Conservation (phyloP, 2,329 filamentous ascomycete genomes). For the Alternaria rosae region DNA sequence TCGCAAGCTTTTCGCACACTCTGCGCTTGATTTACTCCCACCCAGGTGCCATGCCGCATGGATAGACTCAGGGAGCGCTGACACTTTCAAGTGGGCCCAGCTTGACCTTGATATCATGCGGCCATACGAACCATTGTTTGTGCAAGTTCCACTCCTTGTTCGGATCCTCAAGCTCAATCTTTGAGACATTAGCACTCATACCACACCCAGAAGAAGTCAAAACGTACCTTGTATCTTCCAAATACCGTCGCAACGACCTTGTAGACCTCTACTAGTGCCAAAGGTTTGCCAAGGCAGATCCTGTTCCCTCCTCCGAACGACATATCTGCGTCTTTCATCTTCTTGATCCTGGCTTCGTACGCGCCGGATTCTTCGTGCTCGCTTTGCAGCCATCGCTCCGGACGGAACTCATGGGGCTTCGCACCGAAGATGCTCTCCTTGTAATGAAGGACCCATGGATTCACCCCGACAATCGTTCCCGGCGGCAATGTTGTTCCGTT, state of each 20-base stretch:
- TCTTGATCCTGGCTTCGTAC: constrained; percentile 28
- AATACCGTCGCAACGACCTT: constrained; percentile 58
- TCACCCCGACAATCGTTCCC: constrained; percentile 44
- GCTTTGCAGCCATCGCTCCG: constrained; percentile 46
- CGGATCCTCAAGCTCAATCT: constrained; percentile 49
- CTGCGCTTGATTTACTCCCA: neutral
- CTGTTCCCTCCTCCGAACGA: constrained; percentile 42
- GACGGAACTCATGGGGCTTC: constrained; percentile 27
- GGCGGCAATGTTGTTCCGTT: constrained; percentile 36
- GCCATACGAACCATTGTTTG: constrained; percentile 54
- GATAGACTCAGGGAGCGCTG: neutral
- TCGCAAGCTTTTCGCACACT: neutral
- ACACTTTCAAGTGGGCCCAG: constrained; percentile 21
- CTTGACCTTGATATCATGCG: constrained; percentile 42
- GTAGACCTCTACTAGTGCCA: constrained; percentile 42
- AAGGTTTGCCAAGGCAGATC: constrained; percentile 37
- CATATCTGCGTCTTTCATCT: constrained; percentile 47
- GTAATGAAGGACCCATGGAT: constrained; percentile 39
- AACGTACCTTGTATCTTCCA: constrained; percentile 55
- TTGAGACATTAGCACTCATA: constrained; percentile 2
- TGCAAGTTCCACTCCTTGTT: constrained; percentile 50
- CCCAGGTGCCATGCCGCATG: neutral
- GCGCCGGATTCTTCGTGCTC: constrained; percentile 18
- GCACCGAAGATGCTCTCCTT: constrained; percentile 31
- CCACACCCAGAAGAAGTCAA: constrained; percentile 32